These are phyloP conservation scores for Neurospora tetrasperma DNA, from an alignment of 495 filamentous ascomycete species.

Conservation along the genomic window DNA sequence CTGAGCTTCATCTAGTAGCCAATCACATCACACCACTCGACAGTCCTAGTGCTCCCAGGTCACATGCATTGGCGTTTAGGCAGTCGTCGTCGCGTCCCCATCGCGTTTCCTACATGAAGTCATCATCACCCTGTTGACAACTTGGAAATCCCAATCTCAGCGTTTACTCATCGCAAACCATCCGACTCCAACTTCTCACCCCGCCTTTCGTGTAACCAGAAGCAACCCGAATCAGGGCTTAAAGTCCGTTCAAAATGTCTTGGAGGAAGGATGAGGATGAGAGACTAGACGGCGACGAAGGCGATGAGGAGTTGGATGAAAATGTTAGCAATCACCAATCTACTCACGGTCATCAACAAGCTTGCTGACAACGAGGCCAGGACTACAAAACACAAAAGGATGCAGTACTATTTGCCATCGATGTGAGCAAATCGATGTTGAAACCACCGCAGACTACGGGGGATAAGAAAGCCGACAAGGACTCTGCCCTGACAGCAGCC, in stretches of 20 bases:
- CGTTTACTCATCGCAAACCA: not conserved
- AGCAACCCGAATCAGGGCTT: not conserved
- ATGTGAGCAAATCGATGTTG: slow-evolving; percentile 89
- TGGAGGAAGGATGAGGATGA: slow-evolving; percentile 31
- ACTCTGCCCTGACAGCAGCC: slow-evolving; percentile 67
- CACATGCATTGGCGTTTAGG: slow-evolving; percentile 22
- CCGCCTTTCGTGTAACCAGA: not conserved
- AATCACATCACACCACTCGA: slow-evolving; percentile 4
- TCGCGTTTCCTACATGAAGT: slow-evolving; percentile 2
- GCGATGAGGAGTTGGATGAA: slow-evolving; percentile 67
- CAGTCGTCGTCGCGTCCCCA: slow-evolving; percentile 14
- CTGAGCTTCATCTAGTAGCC: slow-evolving; percentile 1
- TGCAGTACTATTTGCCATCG: slow-evolving; percentile 92
- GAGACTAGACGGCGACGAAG: slow-evolving; percentile 51
- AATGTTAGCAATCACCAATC: slow-evolving; percentile 35
- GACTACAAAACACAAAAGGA: slow-evolving; percentile 89
- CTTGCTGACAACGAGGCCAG: slow-evolving; percentile 30
- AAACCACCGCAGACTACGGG: slow-evolving; percentile 49
- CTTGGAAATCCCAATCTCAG: not conserved
- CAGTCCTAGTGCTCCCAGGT: not conserved
- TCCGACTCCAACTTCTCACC: not conserved
- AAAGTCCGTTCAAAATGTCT: slow-evolving; percentile 22
- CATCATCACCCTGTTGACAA: slow-evolving; percentile 4
- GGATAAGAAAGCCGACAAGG: slow-evolving; percentile 61
- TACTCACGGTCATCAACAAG: not conserved